A percentile compares a stretch with the other conserved stretches of the same genome.
These are phyloP conservation scores for Erysiphe pulchra DNA, from an alignment of 2,329 filamentous ascomycete species.

Conservation along the genomic window DNA sequence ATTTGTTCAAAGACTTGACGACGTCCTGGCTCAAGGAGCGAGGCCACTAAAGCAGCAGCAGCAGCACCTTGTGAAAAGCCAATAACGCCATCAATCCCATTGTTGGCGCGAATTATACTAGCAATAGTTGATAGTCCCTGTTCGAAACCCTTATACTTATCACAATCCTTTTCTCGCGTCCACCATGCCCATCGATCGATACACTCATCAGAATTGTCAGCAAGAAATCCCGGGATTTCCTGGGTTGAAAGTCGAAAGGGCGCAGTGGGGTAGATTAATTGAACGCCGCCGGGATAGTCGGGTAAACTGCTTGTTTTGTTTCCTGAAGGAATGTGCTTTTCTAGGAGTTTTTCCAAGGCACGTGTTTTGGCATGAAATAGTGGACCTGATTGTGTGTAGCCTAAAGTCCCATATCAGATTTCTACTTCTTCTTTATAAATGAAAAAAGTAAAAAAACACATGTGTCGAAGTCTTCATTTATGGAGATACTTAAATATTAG, in stretches of 20 bases:
- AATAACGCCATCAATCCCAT: conserved; percentile 50
- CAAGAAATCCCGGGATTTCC: conserved; percentile 44
- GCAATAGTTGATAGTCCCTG: conserved; percentile 39
- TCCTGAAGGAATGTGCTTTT: conserved; percentile 39
- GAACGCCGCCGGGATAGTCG: conserved; percentile 18
- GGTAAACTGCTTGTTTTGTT: conserved; percentile 19
- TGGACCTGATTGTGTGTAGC: conserved; percentile 73
- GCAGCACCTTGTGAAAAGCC: conserved; percentile 67
- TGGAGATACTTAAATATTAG: no score
- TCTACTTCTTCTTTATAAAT: background rate
- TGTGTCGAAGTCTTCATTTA: no score
- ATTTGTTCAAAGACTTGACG: conserved; percentile 20
- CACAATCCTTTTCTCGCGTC: conserved; percentile 35
- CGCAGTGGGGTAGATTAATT: conserved; percentile 42
- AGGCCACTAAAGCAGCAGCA: conserved; percentile 44
- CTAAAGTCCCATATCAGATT: conserved; percentile 15
- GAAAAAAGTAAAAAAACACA: background rate
- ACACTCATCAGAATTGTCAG: conserved; percentile 20
- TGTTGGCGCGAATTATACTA: conserved; percentile 30
- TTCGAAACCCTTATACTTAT: conserved; percentile 42
- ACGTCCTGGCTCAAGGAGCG: conserved; percentile 35
- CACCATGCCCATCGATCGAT: conserved; percentile 69
- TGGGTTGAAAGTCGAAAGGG: conserved; percentile 34
- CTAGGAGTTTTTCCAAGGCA: conserved; percentile 56
- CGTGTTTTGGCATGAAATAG: conserved; percentile 75